A percentile compares a stretch with the other conserved stretches of the same genome.
These are phyloP conservation scores for Persicaria tinctoria DNA, from an alignment of 148 eudicot genomes.

Conservation along the genomic window DNA sequence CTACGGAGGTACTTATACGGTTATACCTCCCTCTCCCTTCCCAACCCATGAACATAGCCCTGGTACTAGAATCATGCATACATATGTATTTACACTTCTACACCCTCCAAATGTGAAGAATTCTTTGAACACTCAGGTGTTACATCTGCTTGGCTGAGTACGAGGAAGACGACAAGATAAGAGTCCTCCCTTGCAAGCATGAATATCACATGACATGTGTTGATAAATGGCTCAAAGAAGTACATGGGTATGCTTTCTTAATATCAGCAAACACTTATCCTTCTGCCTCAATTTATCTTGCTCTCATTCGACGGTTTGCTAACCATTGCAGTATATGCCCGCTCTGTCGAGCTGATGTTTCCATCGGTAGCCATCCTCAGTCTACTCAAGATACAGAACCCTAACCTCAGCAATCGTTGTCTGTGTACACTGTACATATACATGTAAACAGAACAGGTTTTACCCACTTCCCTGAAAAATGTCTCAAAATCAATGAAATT, in stretches of 20 bases:
- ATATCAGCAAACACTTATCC: not conserved
- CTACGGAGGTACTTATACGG: not conserved
- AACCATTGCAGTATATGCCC: constrained; percentile 3
- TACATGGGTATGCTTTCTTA: constrained; percentile 50
- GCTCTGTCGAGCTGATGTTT: constrained; percentile 9
- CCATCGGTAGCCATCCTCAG: constrained; percentile 3
- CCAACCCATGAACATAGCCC: no score
- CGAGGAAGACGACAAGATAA: constrained; percentile 59
- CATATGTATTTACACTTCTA: not conserved
- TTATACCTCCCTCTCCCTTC: no score
- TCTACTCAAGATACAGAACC: not conserved
- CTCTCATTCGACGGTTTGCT: not conserved
- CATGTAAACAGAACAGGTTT: constrained; percentile 1
- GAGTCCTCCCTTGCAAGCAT: constrained; percentile 76
- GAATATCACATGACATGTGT: constrained; percentile 70
- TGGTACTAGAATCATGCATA: not conserved
- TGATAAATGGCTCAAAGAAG: constrained; percentile 89
- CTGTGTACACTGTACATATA: not conserved
- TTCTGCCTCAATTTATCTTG: not conserved
- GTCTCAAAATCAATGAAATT: not conserved
- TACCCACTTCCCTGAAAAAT: not conserved
- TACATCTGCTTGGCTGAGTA: constrained; percentile 75
- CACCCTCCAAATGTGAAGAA: not conserved
- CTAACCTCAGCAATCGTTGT: not conserved
- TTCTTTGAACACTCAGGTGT: constrained; percentile 35